Base-by-base conservation (phyloP, 2,329 filamentous ascomycete species). In the Aspergillus costaricaensis region DNA sequence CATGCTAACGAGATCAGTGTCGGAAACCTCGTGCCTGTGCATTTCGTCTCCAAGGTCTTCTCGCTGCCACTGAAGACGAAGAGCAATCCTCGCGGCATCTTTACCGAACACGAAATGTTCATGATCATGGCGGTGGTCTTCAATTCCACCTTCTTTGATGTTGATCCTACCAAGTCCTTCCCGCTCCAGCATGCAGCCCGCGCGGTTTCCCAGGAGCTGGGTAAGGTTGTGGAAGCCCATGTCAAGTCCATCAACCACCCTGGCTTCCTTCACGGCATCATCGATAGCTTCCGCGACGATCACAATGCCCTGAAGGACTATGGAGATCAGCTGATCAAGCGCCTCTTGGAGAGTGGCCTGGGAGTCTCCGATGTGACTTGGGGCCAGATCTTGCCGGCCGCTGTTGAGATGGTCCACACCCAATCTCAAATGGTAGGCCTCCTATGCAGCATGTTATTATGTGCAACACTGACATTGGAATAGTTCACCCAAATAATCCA, bases 401-500 rank as follows among this genome's bases (percentile, higher is more conserved):
- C 87, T 0, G 83, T 83, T 4, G 85, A 87, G 1, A 84, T 89
- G 73, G 86, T 91, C 7, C 87, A 90, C 1, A 90, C 86, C 67
- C 88, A 92, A 72, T 87, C 85, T 1, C 85, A 90, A 69, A 80
- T 89, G 68, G 84, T 87, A 75, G 75, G 82, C 78, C 19, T 41
- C 17, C 23, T 67, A 48, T 76, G 27, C 19, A 49, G 41, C 62
- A 15, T 32, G 21, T 5, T 30, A 14, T 15, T 14, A 5, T 1
- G 12, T n/a, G 0, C 9, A 15, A 25, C 9, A 41, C 55, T 62
- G n/a, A 63, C 23, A 51, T 17, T 38, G 23, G 6, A 3, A 27
- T 53, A 87, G 82, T 91, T 92, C 70, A 86, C 88, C 1, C 88
- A 91, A 77, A 82, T 89, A 2, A 80, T 92, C 17, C 89, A 92